Evolutionary conservation across 805 yeast species (phyloP).

Genomic region (Spathaspora gorwiae): DNA sequence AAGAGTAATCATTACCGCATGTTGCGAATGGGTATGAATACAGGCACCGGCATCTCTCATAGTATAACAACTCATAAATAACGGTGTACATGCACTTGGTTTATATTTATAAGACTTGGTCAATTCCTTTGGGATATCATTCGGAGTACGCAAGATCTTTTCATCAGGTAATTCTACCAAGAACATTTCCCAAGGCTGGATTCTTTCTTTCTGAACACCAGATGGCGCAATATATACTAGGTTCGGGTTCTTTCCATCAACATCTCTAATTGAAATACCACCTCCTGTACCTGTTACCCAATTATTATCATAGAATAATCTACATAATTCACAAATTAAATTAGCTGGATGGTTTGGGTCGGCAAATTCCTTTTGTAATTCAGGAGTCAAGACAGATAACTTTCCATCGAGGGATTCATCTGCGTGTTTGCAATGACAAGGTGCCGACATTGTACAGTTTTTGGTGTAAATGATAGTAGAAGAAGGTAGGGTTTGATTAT

Average conservation of each 20-base stretch:
- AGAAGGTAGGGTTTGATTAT: neutral
- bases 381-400: constrained; percentile 1
- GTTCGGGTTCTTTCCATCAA: constrained; percentile 39
- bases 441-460: constrained; percentile 11
- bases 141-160: constrained; percentile 57
- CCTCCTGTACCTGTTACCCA: constrained; percentile 98
- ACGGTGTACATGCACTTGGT: constrained; percentile 93
- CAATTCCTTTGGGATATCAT: constrained; percentile 33
- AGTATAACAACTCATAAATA: constrained; percentile 69
- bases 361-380: constrained; percentile 22
- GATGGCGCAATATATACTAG: constrained; percentile 80
- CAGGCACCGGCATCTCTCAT: constrained; percentile 82
- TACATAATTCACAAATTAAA: constrained; percentile 76
- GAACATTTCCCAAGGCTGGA: constrained; percentile 77
- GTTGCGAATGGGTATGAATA: constrained; percentile 90
- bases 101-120: constrained; percentile 48
- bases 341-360: constrained; percentile 75
- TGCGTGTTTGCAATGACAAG: constrained; percentile 10
- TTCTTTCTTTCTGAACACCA: constrained; percentile 92
- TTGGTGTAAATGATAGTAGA: neutral
- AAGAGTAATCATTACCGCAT: constrained; percentile 77
- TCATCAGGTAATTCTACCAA: constrained; percentile 57
- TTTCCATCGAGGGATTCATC: neutral
- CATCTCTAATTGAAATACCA: constrained; percentile 72
- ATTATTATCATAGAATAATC: constrained; percentile 68